phyloP scores from a whole-genome alignment of 1,139 yeast genomes.

The Yamadazyma jaroonii region DNA sequence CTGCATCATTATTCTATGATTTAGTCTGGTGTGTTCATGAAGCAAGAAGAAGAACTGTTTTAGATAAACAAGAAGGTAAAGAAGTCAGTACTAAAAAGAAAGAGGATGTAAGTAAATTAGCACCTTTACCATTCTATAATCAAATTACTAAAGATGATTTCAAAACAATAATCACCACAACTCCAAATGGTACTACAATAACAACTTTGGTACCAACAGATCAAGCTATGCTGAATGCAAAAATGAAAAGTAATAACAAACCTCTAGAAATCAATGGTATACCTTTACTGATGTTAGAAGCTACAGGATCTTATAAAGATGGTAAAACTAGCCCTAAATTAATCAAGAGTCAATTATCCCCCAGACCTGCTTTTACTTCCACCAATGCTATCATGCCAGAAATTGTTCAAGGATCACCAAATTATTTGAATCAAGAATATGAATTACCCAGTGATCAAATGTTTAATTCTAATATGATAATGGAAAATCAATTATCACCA shows the following conservation, averaged over 20 bases:
- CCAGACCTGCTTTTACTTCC: slow-evolving; percentile 3
- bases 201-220: slow-evolving; percentile 88
- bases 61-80: slow-evolving; percentile 37
- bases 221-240: slow-evolving; percentile 60
- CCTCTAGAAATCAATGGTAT: slow-evolving; percentile 77
- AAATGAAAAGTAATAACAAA: slow-evolving; percentile 42
- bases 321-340: slow-evolving; percentile 5
- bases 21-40: slow-evolving; percentile 95
- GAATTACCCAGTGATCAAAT: slow-evolving; percentile 15
- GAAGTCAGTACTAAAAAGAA: slow-evolving; percentile 10
- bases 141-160: slow-evolving; percentile 92
- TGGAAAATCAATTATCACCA: slow-evolving; percentile 11
- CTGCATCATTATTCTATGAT: slow-evolving; percentile 89
- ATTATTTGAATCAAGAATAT: slow-evolving; percentile 8
- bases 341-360: neutral
- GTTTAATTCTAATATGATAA: slow-evolving; percentile 12
- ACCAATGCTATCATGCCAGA: neutral
- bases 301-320: slow-evolving; percentile 65
- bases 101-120: slow-evolving; percentile 31
- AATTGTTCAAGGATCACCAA: slow-evolving; percentile 2
- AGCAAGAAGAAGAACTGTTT: slow-evolving; percentile 72
- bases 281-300: slow-evolving; percentile 75
- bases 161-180: slow-evolving; percentile 77
- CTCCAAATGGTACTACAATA: slow-evolving; percentile 90
- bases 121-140: slow-evolving; percentile 88